Evolutionary conservation across 768 basidiomycete species (phyloP).

Genomic region (Termitomyces sp.): DNA sequence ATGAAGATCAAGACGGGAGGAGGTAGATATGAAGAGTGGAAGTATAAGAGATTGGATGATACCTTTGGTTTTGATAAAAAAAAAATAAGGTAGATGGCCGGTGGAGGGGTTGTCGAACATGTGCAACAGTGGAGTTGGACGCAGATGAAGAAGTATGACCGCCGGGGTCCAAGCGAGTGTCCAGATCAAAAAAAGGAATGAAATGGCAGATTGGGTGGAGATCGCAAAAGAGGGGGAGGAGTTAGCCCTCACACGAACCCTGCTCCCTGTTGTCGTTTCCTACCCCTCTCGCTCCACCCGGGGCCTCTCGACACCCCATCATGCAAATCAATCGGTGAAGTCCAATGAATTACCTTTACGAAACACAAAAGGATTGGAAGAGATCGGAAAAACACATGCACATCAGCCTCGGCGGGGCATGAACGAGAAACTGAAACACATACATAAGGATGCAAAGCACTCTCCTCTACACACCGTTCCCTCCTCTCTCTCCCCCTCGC

Average conservation of each 20-base stretch:
- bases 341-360: slow-evolving; percentile 35
- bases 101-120: background rate
- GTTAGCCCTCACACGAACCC: background rate
- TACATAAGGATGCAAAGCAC: slow-evolving; percentile 13
- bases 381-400: background rate
- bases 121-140: background rate
- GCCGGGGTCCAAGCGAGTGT: background rate
- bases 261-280: background rate
- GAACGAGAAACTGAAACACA: background rate
- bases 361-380: background rate
- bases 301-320: slow-evolving; percentile 3
- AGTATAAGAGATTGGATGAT: background rate
- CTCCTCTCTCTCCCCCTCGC: slow-evolving; percentile 1
- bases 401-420: background rate
- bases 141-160: background rate
- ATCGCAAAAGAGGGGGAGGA: background rate
- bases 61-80: background rate
- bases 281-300: background rate
- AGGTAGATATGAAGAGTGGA: background rate
- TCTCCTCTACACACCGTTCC: slow-evolving; percentile 7
- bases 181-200: background rate
- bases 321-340: slow-evolving; percentile 37
- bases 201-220: too few species aligned
- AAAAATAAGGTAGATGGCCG: background rate
- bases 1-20: background rate